phyloP scores from a whole-genome alignment of 23 red algal genomes.

The Gracilaria vermiculophylla region DNA sequence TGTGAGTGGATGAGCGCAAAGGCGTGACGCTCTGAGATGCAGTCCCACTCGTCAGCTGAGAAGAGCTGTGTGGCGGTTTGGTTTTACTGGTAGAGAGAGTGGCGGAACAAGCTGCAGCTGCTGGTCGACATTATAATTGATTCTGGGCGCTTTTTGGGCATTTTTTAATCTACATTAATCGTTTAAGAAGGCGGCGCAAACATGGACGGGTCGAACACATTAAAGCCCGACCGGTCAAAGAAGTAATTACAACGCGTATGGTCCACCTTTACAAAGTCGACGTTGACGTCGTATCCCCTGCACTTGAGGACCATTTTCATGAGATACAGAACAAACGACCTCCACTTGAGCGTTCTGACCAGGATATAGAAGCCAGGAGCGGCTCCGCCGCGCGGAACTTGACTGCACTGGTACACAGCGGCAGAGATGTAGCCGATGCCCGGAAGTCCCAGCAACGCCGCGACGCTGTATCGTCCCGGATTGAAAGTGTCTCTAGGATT shows the following conservation, averaged over 20 bases:
- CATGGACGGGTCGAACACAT: neutral
- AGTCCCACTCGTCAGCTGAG: too few species aligned
- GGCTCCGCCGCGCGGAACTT: neutral
- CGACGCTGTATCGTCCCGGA: constrained; percentile 41
- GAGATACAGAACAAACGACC: neutral
- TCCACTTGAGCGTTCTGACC: neutral
- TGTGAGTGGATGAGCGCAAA: too few species aligned
- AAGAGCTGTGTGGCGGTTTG: too few species aligned
- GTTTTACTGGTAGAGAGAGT: too few species aligned
- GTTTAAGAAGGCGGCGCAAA: neutral
- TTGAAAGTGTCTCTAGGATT: neutral
- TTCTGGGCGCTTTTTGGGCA: too few species aligned
- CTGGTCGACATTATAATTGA: too few species aligned
- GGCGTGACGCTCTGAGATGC: too few species aligned
- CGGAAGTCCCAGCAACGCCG: constrained; percentile 27
- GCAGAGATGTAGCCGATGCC: constrained; percentile 27
- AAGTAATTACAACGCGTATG: constrained; percentile 46
- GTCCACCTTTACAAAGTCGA: neutral
- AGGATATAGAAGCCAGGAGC: constrained; percentile 43
- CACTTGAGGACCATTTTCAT: constrained; percentile 23
- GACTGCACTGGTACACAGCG: constrained; percentile 25
- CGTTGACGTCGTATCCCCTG: constrained; percentile 20
- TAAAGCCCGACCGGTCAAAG: constrained; percentile 21
- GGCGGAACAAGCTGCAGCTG: too few species aligned
- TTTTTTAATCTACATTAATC: too few species aligned